Evolutionary conservation across 129 eudicot species (phyloP), one percentile per base, ranked within the genome.

Genomic region (Erigeron canadensis): DNA sequence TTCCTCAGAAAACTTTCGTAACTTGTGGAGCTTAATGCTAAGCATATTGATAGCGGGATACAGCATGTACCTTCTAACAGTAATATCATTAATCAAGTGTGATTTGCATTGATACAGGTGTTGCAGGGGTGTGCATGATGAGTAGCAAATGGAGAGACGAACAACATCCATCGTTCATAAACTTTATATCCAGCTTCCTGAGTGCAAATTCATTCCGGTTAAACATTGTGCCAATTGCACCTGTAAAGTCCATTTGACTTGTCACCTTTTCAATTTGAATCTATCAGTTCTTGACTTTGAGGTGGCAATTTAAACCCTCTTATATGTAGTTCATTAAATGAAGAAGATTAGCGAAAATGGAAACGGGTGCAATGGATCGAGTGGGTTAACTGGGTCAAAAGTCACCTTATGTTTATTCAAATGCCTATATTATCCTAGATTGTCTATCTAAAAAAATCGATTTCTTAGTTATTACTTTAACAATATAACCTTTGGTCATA

Each of bases 41-140:
- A 22, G 8, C 41, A 54, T 4, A 54, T 39, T 53, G 39, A 21
- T 70, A 41, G n/a, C 41, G 65, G 19, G 44, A 70, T 57, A 47
- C 1, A 10, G 1, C 8, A 23, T 23, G 21, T 54, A 8, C 66
- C 46, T 45, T 74, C 53, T 63, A 47, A 6, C 69, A 60, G 58
- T 66, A 17, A 63, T 68, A 76, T 28, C 66, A 4, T 53, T 50
- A 45, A 11, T 53, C 43, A 47, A 51, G 9, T 47, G 34, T 17
- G 51, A 48, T 63, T 51, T 73, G 48, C 63, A 53, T 61, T 46
- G 19, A 17, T 63, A 81, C 60, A 89, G 98, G 88, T 83, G 72
- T 73, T 58, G 80, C 73, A 11, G 96, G 96, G 38, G 96, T 95
- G 65, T 95, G 99, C 84, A 81, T 95, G 82, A 95, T 95, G 99